phyloP scores from a whole-genome alignment of 108 stramenopile species.

The Stephanodiscus triporus region DNA sequence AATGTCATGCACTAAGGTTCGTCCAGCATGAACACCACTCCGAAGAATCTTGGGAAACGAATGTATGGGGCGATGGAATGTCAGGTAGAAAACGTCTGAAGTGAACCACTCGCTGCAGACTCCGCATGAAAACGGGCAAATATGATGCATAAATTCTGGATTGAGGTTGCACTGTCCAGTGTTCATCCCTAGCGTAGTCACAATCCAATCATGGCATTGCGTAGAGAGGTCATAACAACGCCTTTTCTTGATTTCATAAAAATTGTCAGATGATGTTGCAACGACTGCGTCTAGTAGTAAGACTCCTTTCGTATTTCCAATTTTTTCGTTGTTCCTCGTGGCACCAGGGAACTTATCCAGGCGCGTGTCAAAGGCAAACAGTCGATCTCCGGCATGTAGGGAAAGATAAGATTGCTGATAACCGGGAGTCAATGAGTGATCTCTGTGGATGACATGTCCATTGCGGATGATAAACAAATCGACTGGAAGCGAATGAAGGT shows the following conservation, averaged over 20 bases:
- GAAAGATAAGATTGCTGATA: conserved; percentile 11
- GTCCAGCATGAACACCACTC: neutral
- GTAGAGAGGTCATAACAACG: conserved; percentile 33
- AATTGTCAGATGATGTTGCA: neutral
- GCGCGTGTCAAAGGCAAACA: conserved; percentile 26
- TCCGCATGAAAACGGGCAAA: conserved; percentile 21
- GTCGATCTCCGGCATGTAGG: conserved; percentile 15
- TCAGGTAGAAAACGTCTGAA: conserved; percentile 12
- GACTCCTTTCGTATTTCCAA: conserved; percentile 4
- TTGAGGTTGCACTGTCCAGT: conserved; percentile 10
- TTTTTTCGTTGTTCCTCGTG: conserved; percentile 10
- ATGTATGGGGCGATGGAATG: conserved; percentile 21
- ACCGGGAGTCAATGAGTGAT: conserved; percentile 8
- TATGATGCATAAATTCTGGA: conserved; percentile 37
- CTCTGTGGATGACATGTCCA: neutral
- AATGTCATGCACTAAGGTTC: conserved; percentile 6
- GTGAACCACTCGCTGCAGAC: conserved; percentile 21
- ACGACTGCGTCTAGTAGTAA: conserved; percentile 15
- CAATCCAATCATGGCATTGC: conserved; percentile 16
- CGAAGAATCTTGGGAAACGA: conserved; percentile 12
- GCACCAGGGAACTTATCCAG: conserved; percentile 26
- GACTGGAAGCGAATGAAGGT: conserved; percentile 19
- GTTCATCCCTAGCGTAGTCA: neutral
- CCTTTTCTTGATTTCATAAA: neutral
- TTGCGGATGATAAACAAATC: conserved; percentile 11